A percentile compares a stretch with the other conserved stretches of the same genome.
Evolutionary conservation across 192 early-diverging fungal species (phyloP).

Genomic region (Backusella westeae): DNA sequence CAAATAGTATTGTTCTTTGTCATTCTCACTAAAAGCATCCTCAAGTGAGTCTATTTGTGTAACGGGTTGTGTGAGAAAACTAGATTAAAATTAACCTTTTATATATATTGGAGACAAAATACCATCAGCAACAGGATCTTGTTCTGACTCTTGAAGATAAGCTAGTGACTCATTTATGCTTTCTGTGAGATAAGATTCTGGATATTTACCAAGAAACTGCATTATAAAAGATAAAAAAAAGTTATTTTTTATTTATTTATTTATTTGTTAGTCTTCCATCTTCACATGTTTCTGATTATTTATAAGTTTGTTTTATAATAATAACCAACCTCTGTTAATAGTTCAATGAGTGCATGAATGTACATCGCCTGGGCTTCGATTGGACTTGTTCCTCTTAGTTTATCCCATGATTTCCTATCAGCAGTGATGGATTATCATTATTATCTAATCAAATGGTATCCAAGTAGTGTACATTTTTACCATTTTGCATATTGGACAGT

Average conservation of each 20-base stretch:
- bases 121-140: neutral
- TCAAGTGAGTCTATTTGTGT: constrained; percentile 13
- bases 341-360: constrained; percentile 26
- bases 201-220: neutral
- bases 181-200: constrained; percentile 4
- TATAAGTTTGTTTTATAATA: neutral
- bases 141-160: constrained; percentile 6
- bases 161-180: constrained; percentile 9
- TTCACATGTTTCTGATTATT: neutral
- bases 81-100: neutral
- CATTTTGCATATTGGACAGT: constrained; percentile 27
- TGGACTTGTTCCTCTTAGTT: constrained; percentile 16
- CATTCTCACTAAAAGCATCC: constrained; percentile 4
- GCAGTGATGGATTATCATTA: no score
- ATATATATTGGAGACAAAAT: neutral
- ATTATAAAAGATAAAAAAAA: neutral
- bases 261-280: neutral
- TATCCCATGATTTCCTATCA: constrained; percentile 34
- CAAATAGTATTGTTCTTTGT: constrained; percentile 14
- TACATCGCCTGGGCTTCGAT: constrained; percentile 28
- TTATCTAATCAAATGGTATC: neutral
- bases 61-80: constrained; percentile 4
- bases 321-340: constrained; percentile 22
- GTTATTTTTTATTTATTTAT: neutral
- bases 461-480: neutral